Conservation (phyloP, 1,284 basidiomycete species). For the Cryptococcus neoformans region DNA sequence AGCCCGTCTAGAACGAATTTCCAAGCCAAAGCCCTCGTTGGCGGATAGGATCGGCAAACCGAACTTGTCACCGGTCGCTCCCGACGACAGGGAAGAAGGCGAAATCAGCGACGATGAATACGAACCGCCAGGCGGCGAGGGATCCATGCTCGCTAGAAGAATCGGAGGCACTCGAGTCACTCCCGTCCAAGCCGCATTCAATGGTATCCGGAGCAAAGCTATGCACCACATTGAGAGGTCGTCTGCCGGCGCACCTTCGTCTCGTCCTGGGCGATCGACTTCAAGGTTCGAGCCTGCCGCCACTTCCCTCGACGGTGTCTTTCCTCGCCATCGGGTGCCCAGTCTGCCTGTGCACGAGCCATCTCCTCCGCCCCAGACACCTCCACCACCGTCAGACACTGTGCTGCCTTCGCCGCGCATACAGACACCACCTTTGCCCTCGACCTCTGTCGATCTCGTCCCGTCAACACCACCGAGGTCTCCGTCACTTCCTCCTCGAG, state of each 20-base stretch:
- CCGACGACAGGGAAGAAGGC: slow-evolving; percentile 29
- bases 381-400: background rate
- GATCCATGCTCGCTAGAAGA: background rate
- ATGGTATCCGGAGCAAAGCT: background rate
- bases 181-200: background rate
- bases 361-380: background rate
- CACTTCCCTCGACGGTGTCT: background rate
- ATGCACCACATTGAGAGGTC: no score
- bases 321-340: background rate
- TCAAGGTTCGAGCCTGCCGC: background rate
- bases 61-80: background rate
- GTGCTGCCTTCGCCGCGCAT: background rate
- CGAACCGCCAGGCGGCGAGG: background rate
- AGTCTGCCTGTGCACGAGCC: background rate
- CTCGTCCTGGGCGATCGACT: background rate
- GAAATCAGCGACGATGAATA: slow-evolving; percentile 30
- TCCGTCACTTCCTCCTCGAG: background rate
- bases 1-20: background rate
- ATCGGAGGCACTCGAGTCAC: background rate
- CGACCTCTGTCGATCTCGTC: background rate
- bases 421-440: background rate
- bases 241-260: background rate
- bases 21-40: background rate
- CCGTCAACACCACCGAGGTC: background rate
- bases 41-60: background rate